A percentile compares a stretch with the other conserved stretches of the same genome.
Evolutionary conservation across 768 basidiomycete species (phyloP).

Genomic region (Paxillus involutus): DNA sequence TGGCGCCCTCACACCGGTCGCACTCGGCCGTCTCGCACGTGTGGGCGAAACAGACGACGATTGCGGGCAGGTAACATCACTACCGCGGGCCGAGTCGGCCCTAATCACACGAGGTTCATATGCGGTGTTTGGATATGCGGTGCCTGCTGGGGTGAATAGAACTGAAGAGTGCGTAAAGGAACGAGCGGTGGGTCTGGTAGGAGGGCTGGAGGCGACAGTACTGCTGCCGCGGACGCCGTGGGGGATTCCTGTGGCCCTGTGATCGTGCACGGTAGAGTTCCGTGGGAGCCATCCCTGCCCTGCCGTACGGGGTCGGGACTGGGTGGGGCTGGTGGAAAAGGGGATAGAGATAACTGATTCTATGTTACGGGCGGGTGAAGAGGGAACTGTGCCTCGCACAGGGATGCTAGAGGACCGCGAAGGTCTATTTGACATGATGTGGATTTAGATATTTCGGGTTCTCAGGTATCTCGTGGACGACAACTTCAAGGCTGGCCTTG

Average conservation of each 20-base stretch:
- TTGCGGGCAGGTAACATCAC: conserved; percentile 44
- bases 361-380: conserved; percentile 55
- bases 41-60: conserved; percentile 41
- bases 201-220: conserved; percentile 33
- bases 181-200: conserved; percentile 43
- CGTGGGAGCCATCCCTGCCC: conserved; percentile 32
- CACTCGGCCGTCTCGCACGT: conserved; percentile 48
- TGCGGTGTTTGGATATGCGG: conserved; percentile 30
- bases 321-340: conserved; percentile 37
- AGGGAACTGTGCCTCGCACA: conserved; percentile 46
- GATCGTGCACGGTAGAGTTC: conserved; percentile 33
- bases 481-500: background rate
- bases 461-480: background rate
- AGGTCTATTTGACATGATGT: conserved; percentile 47
- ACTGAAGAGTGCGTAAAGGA: conserved; percentile 40
- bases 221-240: conserved; percentile 39
- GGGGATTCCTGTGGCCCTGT: conserved; percentile 37
- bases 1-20: conserved; percentile 28
- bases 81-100: conserved; percentile 42
- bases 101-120: conserved; percentile 74
- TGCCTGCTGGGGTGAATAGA: conserved; percentile 32
- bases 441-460: background rate
- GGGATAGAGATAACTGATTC: conserved; percentile 69
- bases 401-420: conserved; percentile 69
- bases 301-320: conserved; percentile 40